A percentile compares a stretch with the other conserved stretches of the same genome.
Conservation (phyloP, 129 eudicot species). For the Tagetes erecta region DNA sequence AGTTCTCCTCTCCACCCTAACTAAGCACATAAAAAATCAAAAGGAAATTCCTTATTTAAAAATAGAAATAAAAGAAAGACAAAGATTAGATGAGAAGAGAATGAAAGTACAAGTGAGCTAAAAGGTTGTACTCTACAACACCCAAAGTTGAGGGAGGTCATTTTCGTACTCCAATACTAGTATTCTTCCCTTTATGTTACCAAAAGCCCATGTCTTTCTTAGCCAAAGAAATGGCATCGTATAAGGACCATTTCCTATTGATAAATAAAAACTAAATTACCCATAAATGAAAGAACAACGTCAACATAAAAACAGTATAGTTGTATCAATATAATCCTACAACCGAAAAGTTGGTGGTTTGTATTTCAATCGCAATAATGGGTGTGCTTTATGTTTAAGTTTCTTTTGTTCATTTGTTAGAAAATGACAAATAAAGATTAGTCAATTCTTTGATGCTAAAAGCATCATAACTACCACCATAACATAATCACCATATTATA, state of each 20-base stretch:
- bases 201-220: constrained; percentile 6
- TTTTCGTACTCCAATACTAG: background rate
- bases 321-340: no score
- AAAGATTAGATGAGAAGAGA: background rate
- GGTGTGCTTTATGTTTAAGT: background rate
- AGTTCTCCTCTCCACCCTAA: no score
- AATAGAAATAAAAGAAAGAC: background rate
- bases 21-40: background rate
- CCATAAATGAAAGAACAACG: no score
- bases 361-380: no score
- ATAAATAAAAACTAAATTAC: no score
- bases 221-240: background rate
- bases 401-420: background rate
- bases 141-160: constrained; percentile 14
- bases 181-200: constrained; percentile 7
- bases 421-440: background rate
- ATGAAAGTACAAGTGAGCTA: constrained; percentile 4
- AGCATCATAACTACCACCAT: constrained; percentile 19
- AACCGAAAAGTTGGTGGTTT: no score
- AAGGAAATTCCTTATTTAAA: background rate
- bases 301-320: no score
- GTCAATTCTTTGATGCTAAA: background rate
- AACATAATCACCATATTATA: background rate
- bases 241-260: background rate
- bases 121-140: constrained; percentile 18